phyloP scores from a whole-genome alignment of 768 basidiomycete species.

The Mycena filopes region DNA sequence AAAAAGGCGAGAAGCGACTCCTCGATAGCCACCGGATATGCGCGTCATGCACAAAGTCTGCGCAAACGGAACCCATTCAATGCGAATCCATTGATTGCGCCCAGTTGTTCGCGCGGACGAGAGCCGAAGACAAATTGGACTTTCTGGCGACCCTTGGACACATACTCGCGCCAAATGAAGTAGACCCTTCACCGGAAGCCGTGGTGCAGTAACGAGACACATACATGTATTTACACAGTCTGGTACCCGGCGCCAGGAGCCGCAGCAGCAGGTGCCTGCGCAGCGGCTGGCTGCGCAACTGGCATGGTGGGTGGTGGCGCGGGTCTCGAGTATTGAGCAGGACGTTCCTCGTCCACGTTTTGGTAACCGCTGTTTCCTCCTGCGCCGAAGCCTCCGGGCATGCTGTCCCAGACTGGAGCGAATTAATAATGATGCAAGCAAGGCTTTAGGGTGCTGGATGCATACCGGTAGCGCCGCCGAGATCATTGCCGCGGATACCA shows the following conservation, averaged over 20 bases:
- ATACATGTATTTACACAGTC: constrained; percentile 44
- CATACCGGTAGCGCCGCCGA: constrained; percentile 68
- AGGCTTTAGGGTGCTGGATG: neutral
- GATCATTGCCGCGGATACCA: constrained; percentile 56
- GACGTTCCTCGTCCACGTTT: constrained; percentile 64
- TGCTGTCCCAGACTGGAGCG: constrained; percentile 70
- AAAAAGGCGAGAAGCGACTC: constrained; percentile 64
- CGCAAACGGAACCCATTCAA: constrained; percentile 65
- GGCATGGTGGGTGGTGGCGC: constrained; percentile 27
- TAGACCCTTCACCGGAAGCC: neutral
- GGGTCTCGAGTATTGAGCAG: constrained; percentile 38
- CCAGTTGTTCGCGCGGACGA: constrained; percentile 80
- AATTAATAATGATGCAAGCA: constrained; percentile 21
- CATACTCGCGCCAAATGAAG: neutral
- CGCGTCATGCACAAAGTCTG: constrained; percentile 69
- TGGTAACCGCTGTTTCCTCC: constrained; percentile 68
- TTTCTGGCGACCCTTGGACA: constrained; percentile 43
- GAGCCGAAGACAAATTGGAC: constrained; percentile 57
- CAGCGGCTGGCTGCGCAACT: constrained; percentile 31
- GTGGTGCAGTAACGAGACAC: neutral
- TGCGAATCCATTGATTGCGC: constrained; percentile 92
- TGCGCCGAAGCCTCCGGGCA: constrained; percentile 79
- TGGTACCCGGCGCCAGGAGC: constrained; percentile 58
- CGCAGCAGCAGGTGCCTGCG: constrained; percentile 38
- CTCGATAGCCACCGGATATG: constrained; percentile 76